These are phyloP conservation scores for Uncinocarpus reesii DNA, from an alignment of 2,329 filamentous ascomycete genomes.

Conservation along the genomic window DNA sequence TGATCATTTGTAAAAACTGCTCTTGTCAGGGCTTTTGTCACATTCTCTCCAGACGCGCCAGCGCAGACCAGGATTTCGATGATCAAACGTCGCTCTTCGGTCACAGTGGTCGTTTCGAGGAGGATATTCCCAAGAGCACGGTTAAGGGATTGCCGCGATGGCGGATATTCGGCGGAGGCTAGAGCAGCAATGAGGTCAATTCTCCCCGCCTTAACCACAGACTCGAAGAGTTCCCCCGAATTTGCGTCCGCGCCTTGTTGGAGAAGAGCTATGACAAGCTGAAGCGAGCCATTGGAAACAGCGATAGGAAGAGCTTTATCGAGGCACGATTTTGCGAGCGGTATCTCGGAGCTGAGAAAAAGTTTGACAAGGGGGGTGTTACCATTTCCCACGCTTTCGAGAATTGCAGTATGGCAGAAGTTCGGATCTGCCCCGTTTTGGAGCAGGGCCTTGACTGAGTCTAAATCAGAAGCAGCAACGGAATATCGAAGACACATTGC, in stretches of 20 bases:
- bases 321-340: conserved; percentile 12
- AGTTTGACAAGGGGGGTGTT: conserved; percentile 13
- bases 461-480: conserved; percentile 12
- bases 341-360: conserved; percentile 14
- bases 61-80: conserved; percentile 50
- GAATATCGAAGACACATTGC: conserved; percentile 11
- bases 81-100: conserved; percentile 43
- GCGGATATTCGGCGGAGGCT: conserved; percentile 45
- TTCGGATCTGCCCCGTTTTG: conserved; percentile 18
- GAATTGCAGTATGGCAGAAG: conserved; percentile 14
- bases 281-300: conserved; percentile 12
- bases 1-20: conserved; percentile 44
- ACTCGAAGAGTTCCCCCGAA: conserved; percentile 12
- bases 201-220: conserved; percentile 28
- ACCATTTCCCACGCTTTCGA: conserved; percentile 12
- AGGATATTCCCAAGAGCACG: conserved; percentile 44
- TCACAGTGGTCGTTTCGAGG: conserved; percentile 38
- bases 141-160: conserved; percentile 40
- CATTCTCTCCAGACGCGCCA: conserved; percentile 45
- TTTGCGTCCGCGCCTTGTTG: conserved; percentile 17
- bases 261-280: conserved; percentile 14
- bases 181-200: conserved; percentile 48
- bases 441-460: conserved; percentile 15
- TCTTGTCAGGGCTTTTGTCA: conserved; percentile 41
- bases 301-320: conserved; percentile 15